phyloP scores from a whole-genome alignment of 2,329 filamentous ascomycete species.

The Exophiala bonariae region DNA sequence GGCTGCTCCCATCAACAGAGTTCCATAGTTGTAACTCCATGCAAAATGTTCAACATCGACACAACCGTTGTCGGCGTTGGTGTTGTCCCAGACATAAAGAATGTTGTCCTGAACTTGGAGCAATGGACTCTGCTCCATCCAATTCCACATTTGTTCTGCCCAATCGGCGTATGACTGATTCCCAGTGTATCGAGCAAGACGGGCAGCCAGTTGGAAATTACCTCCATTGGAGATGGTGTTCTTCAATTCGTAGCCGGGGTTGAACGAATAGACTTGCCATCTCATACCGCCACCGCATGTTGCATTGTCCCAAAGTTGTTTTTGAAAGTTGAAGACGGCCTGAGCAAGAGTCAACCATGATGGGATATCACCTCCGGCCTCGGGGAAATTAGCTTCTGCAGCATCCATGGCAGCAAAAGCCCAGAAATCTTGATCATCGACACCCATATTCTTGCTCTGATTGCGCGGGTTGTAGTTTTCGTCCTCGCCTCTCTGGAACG shows the following conservation, averaged over 20 bases:
- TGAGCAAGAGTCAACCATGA: conserved; percentile 73
- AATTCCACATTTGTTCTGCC: conserved; percentile 44
- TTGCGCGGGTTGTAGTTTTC: conserved; percentile 43
- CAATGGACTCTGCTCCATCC: conserved; percentile 54
- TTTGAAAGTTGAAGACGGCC: conserved; percentile 76
- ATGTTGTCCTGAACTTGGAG: conserved; percentile 54
- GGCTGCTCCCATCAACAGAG: conserved; percentile 60
- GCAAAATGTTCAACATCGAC: conserved; percentile 60
- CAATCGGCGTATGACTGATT: conserved; percentile 40
- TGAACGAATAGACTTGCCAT: conserved; percentile 72
- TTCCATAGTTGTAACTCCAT: conserved; percentile 66
- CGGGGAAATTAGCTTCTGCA: conserved; percentile 38
- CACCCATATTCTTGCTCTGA: conserved; percentile 40
- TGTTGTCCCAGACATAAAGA: conserved; percentile 62
- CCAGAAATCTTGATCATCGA: conserved; percentile 37
- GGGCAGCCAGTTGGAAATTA: conserved; percentile 51
- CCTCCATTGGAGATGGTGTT: conserved; percentile 55
- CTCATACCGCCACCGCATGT: conserved; percentile 71
- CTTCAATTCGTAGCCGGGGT: conserved; percentile 52
- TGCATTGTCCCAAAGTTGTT: conserved; percentile 64
- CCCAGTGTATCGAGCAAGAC: conserved; percentile 40
- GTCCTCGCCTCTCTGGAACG: conserved; percentile 40
- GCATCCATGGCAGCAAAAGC: conserved; percentile 39
- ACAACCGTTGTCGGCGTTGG: conserved; percentile 59
- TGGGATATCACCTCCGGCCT: conserved; percentile 46